Evolutionary conservation across 106 monocot species (phyloP).

Genomic region (Dioscorea dumetorum): DNA sequence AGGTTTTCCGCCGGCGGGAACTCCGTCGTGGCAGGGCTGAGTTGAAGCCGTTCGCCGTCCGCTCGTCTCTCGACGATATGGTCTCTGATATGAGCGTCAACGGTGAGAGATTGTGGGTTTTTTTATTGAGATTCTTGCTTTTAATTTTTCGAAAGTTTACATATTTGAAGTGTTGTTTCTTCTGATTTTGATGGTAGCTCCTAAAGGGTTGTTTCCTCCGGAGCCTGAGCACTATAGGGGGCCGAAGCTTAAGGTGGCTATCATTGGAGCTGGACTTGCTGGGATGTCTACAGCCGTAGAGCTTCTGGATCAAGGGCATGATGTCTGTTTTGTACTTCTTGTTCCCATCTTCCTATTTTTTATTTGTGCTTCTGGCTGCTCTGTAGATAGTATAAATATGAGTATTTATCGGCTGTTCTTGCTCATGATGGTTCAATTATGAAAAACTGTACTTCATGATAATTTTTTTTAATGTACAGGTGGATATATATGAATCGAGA

Average conservation of each 20-base stretch:
- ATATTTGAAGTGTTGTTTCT: not conserved
- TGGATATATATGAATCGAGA: slow-evolving; percentile 89
- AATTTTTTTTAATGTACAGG: slow-evolving; percentile 39
- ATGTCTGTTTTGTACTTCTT: slow-evolving; percentile 21
- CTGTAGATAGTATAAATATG: too few species aligned
- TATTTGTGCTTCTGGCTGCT: too few species aligned
- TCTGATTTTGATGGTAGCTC: slow-evolving; percentile 42
- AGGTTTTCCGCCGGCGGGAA: not conserved
- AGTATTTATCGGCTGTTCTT: too few species aligned
- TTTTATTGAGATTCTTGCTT: not conserved
- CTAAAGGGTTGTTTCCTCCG: slow-evolving; percentile 93
- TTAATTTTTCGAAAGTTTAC: not conserved
- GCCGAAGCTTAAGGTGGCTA: slow-evolving; percentile 90
- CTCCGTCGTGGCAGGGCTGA: not conserved
- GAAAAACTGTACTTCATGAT: not conserved
- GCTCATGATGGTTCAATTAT: too few species aligned
- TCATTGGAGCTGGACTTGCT: slow-evolving; percentile 93
- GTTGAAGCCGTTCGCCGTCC: slow-evolving; percentile 7
- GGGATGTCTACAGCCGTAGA: slow-evolving; percentile 99
- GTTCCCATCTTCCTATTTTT: too few species aligned
- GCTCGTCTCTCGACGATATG: slow-evolving; percentile 47
- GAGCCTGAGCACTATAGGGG: slow-evolving; percentile 91
- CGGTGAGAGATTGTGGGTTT: slow-evolving; percentile 26
- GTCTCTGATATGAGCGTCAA: slow-evolving; percentile 75
- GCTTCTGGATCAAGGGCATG: slow-evolving; percentile 97